Percentiles rank a stretch among this genome's conserved stretches.
These are phyloP conservation scores for Annulohypoxylon bovei DNA, from an alignment of 495 filamentous ascomycete species.

Conservation along the genomic window DNA sequence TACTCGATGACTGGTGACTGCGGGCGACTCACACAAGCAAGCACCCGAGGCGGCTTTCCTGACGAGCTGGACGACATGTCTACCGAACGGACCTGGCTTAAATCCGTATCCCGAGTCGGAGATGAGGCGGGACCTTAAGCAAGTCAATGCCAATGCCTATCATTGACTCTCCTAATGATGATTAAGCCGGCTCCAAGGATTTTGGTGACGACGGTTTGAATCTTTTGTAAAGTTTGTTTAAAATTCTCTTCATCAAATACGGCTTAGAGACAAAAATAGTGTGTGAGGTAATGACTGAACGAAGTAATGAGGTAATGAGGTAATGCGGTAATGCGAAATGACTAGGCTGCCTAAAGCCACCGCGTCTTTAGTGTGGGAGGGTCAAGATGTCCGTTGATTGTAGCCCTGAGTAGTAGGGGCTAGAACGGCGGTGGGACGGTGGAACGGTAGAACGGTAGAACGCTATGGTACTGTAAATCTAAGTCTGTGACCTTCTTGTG, in stretches of 20 bases:
- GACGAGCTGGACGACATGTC: conserved; percentile 39
- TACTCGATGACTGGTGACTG: neutral
- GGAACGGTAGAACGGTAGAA: neutral
- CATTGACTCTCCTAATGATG: conserved; percentile 20
- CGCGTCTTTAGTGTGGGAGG: neutral
- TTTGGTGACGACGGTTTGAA: neutral
- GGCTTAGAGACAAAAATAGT: neutral
- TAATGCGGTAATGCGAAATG: neutral
- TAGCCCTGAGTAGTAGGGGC: neutral
- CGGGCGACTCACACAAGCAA: conserved; percentile 39
- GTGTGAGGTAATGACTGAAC: neutral
- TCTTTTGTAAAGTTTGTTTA: neutral
- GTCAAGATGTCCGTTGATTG: neutral
- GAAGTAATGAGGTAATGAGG: neutral
- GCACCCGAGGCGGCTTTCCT: conserved; percentile 37
- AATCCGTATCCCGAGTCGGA: conserved; percentile 16
- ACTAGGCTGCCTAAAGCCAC: neutral
- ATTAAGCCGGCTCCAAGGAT: neutral
- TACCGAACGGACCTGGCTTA: conserved; percentile 5
- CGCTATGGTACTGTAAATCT: neutral
- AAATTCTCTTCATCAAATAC: neutral
- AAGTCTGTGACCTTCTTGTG: neutral
- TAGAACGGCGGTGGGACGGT: neutral
- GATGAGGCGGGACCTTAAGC: conserved; percentile 7
- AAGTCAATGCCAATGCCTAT: neutral